Evolutionary conservation across 2,329 filamentous ascomycete species (phyloP).

Genomic region (Fusarium austroafricanum): DNA sequence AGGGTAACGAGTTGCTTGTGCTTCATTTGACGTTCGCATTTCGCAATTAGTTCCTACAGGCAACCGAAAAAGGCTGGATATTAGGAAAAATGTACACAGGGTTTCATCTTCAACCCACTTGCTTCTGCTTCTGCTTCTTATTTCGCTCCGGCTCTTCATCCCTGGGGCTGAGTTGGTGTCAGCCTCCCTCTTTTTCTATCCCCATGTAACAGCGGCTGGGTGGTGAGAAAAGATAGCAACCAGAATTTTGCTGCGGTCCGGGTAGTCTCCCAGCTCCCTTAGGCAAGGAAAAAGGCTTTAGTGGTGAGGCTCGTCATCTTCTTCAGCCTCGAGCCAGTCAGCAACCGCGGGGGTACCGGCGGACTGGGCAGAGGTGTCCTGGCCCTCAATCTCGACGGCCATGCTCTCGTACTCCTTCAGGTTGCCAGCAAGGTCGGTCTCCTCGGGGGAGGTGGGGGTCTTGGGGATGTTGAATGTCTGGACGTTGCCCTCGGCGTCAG

Average conservation of each 20-base stretch:
- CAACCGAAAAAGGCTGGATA: slow-evolving; percentile 47
- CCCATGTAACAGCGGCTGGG: slow-evolving; percentile 20
- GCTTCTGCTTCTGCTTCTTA: slow-evolving; percentile 27
- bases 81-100: slow-evolving; percentile 55
- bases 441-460: slow-evolving; percentile 89
- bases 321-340: slow-evolving; percentile 88
- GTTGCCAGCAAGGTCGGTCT: slow-evolving; percentile 90
- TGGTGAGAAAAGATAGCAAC: slow-evolving; percentile 15
- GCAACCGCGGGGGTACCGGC: slow-evolving; percentile 68
- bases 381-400: slow-evolving; percentile 93
- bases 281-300: slow-evolving; percentile 50
- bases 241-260: slow-evolving; percentile 15
- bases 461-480: slow-evolving; percentile 86
- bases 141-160: slow-evolving; percentile 18
- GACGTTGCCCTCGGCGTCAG: slow-evolving; percentile 90
- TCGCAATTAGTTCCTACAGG: slow-evolving; percentile 49
- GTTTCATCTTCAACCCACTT: slow-evolving; percentile 46
- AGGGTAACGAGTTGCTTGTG: slow-evolving; percentile 34
- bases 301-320: slow-evolving; percentile 67
- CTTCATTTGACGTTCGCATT: slow-evolving; percentile 48
- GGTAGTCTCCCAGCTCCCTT: slow-evolving; percentile 18
- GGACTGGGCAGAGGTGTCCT: slow-evolving; percentile 72
- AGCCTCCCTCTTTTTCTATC: slow-evolving; percentile 35
- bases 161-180: slow-evolving; percentile 13
- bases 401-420: slow-evolving; percentile 95